Conservation (phyloP, 2,329 filamentous ascomycete species). For the Xylaria sp. region DNA sequence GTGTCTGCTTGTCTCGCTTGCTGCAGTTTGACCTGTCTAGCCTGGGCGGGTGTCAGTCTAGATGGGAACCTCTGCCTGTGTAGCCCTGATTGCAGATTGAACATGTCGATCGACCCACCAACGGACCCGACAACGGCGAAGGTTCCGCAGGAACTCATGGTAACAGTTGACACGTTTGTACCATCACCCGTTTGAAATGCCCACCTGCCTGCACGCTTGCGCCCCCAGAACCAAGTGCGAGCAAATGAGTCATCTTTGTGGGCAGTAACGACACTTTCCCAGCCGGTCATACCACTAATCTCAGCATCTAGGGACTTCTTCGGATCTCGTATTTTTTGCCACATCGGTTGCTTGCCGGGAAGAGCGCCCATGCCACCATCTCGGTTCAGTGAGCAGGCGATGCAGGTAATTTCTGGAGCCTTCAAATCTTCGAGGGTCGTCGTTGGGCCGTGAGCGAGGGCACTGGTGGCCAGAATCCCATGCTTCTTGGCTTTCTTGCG, state of each 20-base stretch:
- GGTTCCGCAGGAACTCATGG: constrained; percentile 89
- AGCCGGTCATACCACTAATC: constrained; percentile 80
- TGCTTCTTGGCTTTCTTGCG: constrained; percentile 89
- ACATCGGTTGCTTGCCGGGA: constrained; percentile 78
- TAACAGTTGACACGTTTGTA: constrained; percentile 82
- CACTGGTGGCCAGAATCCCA: constrained; percentile 68
- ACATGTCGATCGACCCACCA: constrained; percentile 87
- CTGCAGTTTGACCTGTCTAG: constrained; percentile 73
- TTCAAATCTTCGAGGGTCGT: constrained; percentile 77
- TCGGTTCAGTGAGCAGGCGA: constrained; percentile 89
- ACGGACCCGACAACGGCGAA: constrained; percentile 90
- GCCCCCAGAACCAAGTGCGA: constrained; percentile 97
- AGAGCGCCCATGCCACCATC: constrained; percentile 92
- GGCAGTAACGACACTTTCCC: constrained; percentile 96
- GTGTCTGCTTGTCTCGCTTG: constrained; percentile 64
- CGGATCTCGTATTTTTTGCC: constrained; percentile 76
- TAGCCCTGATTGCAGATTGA: constrained; percentile 91
- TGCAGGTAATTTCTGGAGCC: constrained; percentile 87
- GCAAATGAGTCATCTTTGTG: constrained; percentile 85
- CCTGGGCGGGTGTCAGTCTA: constrained; percentile 76
- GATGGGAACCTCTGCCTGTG: constrained; percentile 89
- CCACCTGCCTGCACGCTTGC: constrained; percentile 92
- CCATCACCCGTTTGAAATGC: constrained; percentile 85
- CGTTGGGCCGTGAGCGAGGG: constrained; percentile 63
- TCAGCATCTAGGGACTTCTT: constrained; percentile 71